Base-by-base conservation (phyloP, 345 rosid species). In the Eutrema heterophyllum region DNA sequence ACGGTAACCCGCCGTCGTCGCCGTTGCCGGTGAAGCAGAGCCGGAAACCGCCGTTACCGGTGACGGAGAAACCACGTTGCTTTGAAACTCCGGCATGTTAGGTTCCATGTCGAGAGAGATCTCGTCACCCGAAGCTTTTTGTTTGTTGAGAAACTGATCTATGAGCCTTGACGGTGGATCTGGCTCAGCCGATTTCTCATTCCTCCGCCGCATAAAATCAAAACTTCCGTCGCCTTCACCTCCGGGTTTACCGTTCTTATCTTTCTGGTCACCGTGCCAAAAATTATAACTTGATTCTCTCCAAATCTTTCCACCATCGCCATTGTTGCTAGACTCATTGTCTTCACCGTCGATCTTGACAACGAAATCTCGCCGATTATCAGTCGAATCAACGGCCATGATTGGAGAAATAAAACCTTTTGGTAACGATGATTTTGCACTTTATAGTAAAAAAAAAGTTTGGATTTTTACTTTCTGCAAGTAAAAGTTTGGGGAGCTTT, bases 81-180 rank as follows among this genome's bases (percentile, higher is more conserved):
- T 77, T 73, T 82, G 85, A 30, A 88, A 87, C 84, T 92, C 93
- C 3, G 80, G 86, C 89, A 90, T 93, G 56, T 81, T 86, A 48
- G 85, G 72, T 75, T 93, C 97, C 79, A 89, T 73, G 79, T 93
- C 96, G n/a, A 93, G 72, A 11, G 84, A 83, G 73, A 84, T 72
- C 59, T 89, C 89, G 9, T 89, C 89, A 1, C 96, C 89, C 12
- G 94, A 89, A 43, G 88, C 94, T 67, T 78, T 76, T 45, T 93
- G 98, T 18, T 84, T 81, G 75, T 85, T 88, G 59, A 91, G 78
- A 72, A 93, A 91, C 80, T 82, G 87, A 48, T 82, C 83, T 12
- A 93, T 93, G 39, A 89, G 75, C 84, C 71, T 83, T 1, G 96
- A 88, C 1, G 91, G 88, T 24, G 97, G 97, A 82, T 91, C 97